Conservation (phyloP, 371 early-diverging fungal species). For the Syncephalis fuscata region DNA sequence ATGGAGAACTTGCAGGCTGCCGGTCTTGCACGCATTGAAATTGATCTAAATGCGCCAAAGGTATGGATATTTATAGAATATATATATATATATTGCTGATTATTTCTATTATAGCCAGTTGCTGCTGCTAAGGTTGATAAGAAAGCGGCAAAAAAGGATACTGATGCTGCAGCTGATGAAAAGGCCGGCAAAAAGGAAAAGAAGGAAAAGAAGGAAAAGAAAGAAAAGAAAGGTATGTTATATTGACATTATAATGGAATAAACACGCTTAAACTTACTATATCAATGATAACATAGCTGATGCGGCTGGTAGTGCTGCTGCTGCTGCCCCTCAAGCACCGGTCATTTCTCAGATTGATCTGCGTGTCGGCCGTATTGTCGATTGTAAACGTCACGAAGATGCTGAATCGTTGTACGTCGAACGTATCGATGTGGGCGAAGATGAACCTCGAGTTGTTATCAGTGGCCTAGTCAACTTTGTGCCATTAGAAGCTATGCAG, state of each 20-base stretch:
- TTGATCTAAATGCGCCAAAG: constrained; percentile 15
- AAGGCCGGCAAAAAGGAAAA: constrained; percentile 20
- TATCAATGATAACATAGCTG: constrained; percentile 12
- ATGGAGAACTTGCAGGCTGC: constrained; percentile 1
- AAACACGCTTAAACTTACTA: neutral
- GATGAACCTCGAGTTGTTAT: constrained; percentile 75
- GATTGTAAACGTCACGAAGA: constrained; percentile 76
- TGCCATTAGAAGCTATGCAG: constrained; percentile 76
- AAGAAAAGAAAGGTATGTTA: constrained; percentile 24
- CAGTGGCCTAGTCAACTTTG: constrained; percentile 83
- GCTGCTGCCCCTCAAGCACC: constrained; percentile 26
- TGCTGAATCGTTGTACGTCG: constrained; percentile 89
- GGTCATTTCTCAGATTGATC: constrained; percentile 71
- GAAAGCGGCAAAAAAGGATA: constrained; percentile 24
- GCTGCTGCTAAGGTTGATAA: constrained; percentile 16
- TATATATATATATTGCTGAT: neutral
- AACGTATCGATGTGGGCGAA: constrained; percentile 86
- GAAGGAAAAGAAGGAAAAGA: constrained; percentile 40
- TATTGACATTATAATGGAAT: constrained; percentile 1
- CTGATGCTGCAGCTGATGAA: constrained; percentile 18
- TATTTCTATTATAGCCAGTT: constrained; percentile 10
- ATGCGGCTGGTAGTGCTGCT: constrained; percentile 16
- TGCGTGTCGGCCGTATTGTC: constrained; percentile 82
- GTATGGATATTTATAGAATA: neutral
- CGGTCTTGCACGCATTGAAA: neutral